phyloP scores from a whole-genome alignment of 805 yeast species.

The Hanseniaspora taiwanica region DNA sequence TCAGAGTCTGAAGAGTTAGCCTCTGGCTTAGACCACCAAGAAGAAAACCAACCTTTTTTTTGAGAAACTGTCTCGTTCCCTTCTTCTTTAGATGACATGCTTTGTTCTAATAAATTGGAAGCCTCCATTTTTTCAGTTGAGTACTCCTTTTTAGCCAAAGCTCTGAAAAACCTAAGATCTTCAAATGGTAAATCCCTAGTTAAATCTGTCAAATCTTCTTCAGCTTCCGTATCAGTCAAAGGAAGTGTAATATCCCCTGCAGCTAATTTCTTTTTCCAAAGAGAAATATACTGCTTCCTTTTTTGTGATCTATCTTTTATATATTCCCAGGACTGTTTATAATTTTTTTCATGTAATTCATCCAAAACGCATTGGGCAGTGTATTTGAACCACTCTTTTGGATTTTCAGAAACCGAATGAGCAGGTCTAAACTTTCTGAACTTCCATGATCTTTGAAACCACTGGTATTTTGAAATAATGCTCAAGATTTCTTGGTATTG shows the following conservation, averaged over 20 bases:
- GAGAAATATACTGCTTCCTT: slow-evolving; percentile 47
- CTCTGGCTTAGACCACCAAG: slow-evolving; percentile 41
- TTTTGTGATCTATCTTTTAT: slow-evolving; percentile 60
- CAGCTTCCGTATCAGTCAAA: slow-evolving; percentile 25
- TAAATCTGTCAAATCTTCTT: slow-evolving; percentile 32
- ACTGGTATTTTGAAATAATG: slow-evolving; percentile 69
- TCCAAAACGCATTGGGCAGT: slow-evolving; percentile 62
- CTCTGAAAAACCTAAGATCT: slow-evolving; percentile 74
- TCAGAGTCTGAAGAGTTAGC: slow-evolving; percentile 21
- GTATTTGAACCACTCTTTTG: slow-evolving; percentile 70
- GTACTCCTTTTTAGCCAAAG: slow-evolving; percentile 57
- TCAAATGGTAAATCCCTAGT: slow-evolving; percentile 56
- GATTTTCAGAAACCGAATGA: slow-evolving; percentile 39
- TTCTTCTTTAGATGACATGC: neutral
- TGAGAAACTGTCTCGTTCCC: slow-evolving; percentile 1
- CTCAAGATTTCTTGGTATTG: slow-evolving; percentile 75
- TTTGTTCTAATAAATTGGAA: slow-evolving; percentile 7
- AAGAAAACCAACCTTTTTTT: slow-evolving; percentile 49
- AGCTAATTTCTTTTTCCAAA: slow-evolving; percentile 53
- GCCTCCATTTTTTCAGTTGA: slow-evolving; percentile 34
- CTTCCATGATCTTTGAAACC: slow-evolving; percentile 63
- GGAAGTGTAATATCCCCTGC: slow-evolving; percentile 20
- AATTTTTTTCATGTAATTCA: slow-evolving; percentile 71
- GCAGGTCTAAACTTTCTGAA: slow-evolving; percentile 61
- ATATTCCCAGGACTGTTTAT: slow-evolving; percentile 82